Base-by-base conservation (phyloP, 148 eudicot species). In the Bassia scoparia region DNA sequence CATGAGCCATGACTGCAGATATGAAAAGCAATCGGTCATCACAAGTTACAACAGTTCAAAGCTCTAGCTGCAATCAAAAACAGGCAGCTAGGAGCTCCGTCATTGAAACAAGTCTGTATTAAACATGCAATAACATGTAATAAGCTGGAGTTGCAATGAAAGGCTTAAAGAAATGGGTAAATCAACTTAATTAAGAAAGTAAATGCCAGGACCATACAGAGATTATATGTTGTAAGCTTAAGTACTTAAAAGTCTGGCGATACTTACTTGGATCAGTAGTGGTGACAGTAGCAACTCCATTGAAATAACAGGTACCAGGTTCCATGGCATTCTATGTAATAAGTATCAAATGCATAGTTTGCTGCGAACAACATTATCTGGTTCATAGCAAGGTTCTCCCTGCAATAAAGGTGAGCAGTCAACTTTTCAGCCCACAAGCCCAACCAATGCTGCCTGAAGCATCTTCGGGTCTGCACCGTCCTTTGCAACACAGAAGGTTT, bases 401-500 rank as follows among this genome's bases (percentile, higher is more conserved):
- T 89, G 94, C 83, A 86, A 74, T 79, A 93, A 79, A 48, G 86
- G 83, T 30, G 90, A 83, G 66, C 98, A 93, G 48, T 89, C 88
- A 24, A 93, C 97, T 77, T 87, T 90, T 56, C 98, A 97, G 97
- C 27, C 98, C 98, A 82, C 98, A 93, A 48, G 98, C 96, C 98
- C 98, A 93, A 70, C 98, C 71, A 93, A 73, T 7, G 94, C 98
- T 0, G 97, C 98, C 81, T 93, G 98, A 23, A 93, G 71, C 92
- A 90, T 82, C 84, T 93, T 93, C 13, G 72, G 77, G 37, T 93
- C 97, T 3, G 92, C 92, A 52, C 82, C 75, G 48, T 83, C 87
- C 84, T 81, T 90, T 18, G 95, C 89, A 23, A 89, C 87, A 79
- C 98, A 90, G 70, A 77, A 93, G 3, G 98, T 93, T 75, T 90